Conservation (phyloP, 352 stramenopile species). For the Phytophthora europaea region DNA sequence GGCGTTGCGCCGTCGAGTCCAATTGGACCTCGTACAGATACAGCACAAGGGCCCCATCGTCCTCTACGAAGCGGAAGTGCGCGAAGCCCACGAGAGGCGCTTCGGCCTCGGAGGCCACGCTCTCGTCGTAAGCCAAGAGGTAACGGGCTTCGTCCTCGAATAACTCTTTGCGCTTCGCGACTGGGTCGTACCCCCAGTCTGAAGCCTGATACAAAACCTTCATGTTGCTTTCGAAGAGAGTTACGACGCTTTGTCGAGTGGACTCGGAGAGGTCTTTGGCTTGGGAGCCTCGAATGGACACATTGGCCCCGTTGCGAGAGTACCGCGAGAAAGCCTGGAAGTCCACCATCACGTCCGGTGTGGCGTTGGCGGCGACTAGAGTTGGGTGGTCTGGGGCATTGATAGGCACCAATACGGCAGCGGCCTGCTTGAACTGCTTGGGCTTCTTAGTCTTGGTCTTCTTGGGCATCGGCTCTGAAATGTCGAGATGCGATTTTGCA, state of each 20-base stretch:
- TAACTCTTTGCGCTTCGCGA: constrained; percentile 87
- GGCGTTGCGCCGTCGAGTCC: constrained; percentile 57
- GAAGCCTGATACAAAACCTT: constrained; percentile 87
- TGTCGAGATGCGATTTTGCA: no score
- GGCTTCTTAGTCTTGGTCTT: constrained; percentile 14
- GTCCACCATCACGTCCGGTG: constrained; percentile 66
- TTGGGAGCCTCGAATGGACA: constrained; percentile 54
- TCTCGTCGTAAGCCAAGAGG: constrained; percentile 66
- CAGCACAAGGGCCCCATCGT: constrained; percentile 91
- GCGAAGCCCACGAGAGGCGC: constrained; percentile 67
- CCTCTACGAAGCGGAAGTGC: constrained; percentile 95
- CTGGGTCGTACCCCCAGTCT: constrained; percentile 92
- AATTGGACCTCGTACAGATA: constrained; percentile 97
- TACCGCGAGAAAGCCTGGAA: constrained; percentile 72
- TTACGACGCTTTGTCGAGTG: constrained; percentile 51
- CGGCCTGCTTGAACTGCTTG: constrained; percentile 39
- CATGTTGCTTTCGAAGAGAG: constrained; percentile 95
- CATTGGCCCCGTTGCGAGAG: constrained; percentile 55
- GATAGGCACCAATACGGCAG: constrained; percentile 21
- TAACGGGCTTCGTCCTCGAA: constrained; percentile 90
- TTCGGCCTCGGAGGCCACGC: constrained; percentile 5
- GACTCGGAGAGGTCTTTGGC: constrained; percentile 45
- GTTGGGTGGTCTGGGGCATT: constrained; percentile 19
- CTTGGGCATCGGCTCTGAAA: constrained; percentile 2
- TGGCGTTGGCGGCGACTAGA: constrained; percentile 62